These are phyloP conservation scores for Ophiostoma triangulosporum DNA, from an alignment of 2,329 filamentous ascomycete genomes.

Conservation along the genomic window DNA sequence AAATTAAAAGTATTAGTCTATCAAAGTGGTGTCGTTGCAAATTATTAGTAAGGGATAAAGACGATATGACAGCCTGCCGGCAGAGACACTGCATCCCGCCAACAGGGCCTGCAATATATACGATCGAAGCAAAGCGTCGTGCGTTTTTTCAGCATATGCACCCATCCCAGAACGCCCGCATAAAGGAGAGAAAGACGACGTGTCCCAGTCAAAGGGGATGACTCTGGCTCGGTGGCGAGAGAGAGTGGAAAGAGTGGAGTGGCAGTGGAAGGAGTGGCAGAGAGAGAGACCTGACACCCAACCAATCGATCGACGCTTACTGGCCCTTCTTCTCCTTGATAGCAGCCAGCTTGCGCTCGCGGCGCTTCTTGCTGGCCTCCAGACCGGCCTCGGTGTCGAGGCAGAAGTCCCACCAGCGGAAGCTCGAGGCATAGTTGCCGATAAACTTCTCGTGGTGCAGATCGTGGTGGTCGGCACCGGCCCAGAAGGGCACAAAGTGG, in stretches of 20 bases:
- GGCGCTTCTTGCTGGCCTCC: slow-evolving; percentile 71
- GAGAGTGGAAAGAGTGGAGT: neutral
- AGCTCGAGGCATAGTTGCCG: slow-evolving; percentile 94
- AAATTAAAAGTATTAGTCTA: slow-evolving; percentile 9
- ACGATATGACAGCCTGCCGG: neutral
- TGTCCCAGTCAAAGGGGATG: neutral
- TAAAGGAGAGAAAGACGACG: neutral
- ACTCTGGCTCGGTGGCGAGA: neutral
- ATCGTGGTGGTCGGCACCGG: slow-evolving; percentile 92
- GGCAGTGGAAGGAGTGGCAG: neutral
- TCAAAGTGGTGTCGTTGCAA: neutral
- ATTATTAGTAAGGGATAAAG: slow-evolving; percentile 1
- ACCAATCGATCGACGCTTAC: slow-evolving; percentile 25
- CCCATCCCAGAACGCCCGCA: slow-evolving; percentile 8
- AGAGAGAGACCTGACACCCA: no score
- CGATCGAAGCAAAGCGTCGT: slow-evolving; percentile 6
- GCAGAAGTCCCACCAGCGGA: slow-evolving; percentile 96
- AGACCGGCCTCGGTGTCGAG: slow-evolving; percentile 88
- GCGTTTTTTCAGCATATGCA: slow-evolving; percentile 4
- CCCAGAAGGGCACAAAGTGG: slow-evolving; percentile 91
- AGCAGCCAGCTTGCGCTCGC: slow-evolving; percentile 59
- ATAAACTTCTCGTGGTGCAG: slow-evolving; percentile 97
- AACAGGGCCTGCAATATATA: slow-evolving; percentile 11
- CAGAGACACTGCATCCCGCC: neutral
- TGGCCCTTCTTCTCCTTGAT: slow-evolving; percentile 56